Evolutionary conservation across 1,284 basidiomycete genomes (phyloP).

Genomic region (Porodaedalea pini): DNA sequence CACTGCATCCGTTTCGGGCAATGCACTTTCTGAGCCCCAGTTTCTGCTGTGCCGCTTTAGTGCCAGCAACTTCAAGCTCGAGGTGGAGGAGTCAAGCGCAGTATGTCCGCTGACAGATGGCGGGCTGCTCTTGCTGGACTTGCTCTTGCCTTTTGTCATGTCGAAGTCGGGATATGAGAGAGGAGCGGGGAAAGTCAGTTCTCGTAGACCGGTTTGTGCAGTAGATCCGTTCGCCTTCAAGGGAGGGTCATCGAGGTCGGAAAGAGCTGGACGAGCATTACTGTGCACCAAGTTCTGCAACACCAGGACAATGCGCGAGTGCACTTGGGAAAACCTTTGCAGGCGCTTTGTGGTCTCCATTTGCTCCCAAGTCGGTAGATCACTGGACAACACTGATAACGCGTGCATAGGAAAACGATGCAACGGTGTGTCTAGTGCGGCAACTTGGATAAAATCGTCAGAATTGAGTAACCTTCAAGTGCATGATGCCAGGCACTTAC

Average conservation of each 20-base stretch:
- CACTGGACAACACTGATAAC: conserved; percentile 44
- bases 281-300: conserved; percentile 68
- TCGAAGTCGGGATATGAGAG: conserved; percentile 38
- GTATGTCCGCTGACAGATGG: conserved; percentile 14
- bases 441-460: conserved; percentile 39
- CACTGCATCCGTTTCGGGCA: neutral
- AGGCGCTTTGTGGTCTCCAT: conserved; percentile 40
- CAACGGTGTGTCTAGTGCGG: conserved; percentile 57
- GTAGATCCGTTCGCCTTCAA: conserved; percentile 27
- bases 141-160: conserved; percentile 23
- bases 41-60: conserved; percentile 10
- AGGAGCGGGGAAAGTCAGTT: conserved; percentile 66
- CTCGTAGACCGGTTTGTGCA: conserved; percentile 38
- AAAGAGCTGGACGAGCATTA: conserved; percentile 39
- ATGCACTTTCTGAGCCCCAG: conserved; percentile 13
- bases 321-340: conserved; percentile 49
- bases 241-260: conserved; percentile 41
- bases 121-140: conserved; percentile 6
- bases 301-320: conserved; percentile 70
- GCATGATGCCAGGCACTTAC: conserved; percentile 40
- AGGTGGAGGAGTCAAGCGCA: conserved; percentile 24
- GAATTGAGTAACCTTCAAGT: conserved; percentile 3
- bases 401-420: conserved; percentile 59
- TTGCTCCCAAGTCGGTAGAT: conserved; percentile 34
- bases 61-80: neutral